phyloP scores from a whole-genome alignment of 345 rosid species.

The Balakata baccata region DNA sequence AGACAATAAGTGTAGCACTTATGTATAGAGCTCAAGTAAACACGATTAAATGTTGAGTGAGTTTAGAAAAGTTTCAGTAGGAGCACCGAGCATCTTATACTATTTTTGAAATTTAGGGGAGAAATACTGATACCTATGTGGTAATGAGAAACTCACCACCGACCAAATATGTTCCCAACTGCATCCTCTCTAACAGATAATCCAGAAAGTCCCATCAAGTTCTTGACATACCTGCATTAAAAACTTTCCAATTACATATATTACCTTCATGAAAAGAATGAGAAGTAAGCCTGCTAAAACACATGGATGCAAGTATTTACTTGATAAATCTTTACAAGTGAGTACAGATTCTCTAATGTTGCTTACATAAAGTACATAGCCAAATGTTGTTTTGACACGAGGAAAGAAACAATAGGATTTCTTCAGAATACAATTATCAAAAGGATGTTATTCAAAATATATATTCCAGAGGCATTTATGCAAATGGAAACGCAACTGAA shows the following conservation, averaged over 20 bases:
- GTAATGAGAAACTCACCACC: slow-evolving; percentile 53
- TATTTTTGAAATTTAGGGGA: neutral
- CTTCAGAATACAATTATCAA: neutral
- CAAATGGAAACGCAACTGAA: neutral
- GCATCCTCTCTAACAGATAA: slow-evolving; percentile 86
- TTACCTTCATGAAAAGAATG: neutral
- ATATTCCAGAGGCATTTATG: neutral
- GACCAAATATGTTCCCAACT: slow-evolving; percentile 89
- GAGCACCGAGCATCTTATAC: neutral
- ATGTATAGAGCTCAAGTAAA: neutral
- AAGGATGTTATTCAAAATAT: neutral
- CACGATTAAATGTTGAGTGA: neutral
- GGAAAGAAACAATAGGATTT: neutral
- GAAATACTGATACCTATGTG: slow-evolving; percentile 10
- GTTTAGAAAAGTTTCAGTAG: neutral
- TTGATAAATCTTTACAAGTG: neutral
- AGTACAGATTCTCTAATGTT: neutral
- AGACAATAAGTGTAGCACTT: neutral
- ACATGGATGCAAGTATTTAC: neutral
- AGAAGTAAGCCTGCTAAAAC: neutral
- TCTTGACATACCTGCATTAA: slow-evolving; percentile 62
- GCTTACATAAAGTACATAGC: neutral
- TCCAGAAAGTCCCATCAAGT: slow-evolving; percentile 68
- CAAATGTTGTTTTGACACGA: neutral
- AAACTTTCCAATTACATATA: slow-evolving; percentile 5